Percentiles rank a stretch among this genome's conserved stretches.
phyloP scores from a whole-genome alignment of 2,329 filamentous ascomycete species.

The Xylogone sp. region DNA sequence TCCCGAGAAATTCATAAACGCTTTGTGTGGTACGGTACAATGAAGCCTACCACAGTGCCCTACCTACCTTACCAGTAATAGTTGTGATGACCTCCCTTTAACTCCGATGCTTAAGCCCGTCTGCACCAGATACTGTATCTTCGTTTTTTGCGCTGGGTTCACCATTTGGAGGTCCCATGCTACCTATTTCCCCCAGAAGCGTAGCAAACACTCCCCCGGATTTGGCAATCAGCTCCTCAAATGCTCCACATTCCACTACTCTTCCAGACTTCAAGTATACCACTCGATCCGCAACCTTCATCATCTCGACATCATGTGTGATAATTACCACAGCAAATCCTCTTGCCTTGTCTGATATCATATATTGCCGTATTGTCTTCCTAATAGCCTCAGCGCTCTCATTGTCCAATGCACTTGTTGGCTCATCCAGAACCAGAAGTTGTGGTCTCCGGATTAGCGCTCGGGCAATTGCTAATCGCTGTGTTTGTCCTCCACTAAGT shows the following conservation, averaged over 20 bases:
- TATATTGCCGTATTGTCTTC: conserved; percentile 54
- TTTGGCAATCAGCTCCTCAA: conserved; percentile 47
- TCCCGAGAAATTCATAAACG: no score
- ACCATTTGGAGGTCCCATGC: background rate
- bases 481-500: conserved; percentile 78
- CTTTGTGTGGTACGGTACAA: no score
- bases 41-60: no score
- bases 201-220: conserved; percentile 17
- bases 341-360: conserved; percentile 26
- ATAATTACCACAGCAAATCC: conserved; percentile 72
- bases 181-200: conserved; percentile 12
- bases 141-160: conserved; percentile 28
- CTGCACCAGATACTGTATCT: background rate
- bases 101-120: no score
- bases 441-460: conserved; percentile 69
- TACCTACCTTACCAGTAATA: no score
- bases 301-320: conserved; percentile 83
- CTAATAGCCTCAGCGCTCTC: conserved; percentile 63
- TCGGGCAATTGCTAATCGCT: conserved; percentile 76
- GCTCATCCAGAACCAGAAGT: conserved; percentile 80
- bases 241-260: conserved; percentile 65
- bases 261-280: conserved; percentile 67
- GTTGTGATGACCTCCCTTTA: no score
- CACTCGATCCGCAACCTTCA: conserved; percentile 71
- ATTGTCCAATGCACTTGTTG: conserved; percentile 75